phyloP scores from a whole-genome alignment of 805 yeast species.

The Metschnikowia noctiluminum region DNA sequence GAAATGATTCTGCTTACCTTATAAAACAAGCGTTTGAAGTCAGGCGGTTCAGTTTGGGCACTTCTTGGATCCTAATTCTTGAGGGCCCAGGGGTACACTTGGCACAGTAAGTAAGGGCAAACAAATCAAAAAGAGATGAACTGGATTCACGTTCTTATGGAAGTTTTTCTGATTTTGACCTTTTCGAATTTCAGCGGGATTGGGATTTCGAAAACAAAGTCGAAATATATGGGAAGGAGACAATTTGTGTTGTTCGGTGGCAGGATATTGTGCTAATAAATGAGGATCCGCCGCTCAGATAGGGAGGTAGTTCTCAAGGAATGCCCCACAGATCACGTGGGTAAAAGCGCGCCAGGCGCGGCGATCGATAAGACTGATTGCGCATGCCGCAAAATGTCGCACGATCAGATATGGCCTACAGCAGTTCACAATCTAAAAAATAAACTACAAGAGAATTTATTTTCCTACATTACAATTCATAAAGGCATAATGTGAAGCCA shows the following conservation, averaged over 20 bases:
- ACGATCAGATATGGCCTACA: too few relatives aligned
- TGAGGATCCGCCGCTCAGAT: constrained; percentile 5
- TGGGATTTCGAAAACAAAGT: neutral
- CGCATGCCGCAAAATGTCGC: too few relatives aligned
- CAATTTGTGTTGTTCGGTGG: neutral
- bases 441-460: neutral
- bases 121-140: too few relatives aligned
- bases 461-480: neutral
- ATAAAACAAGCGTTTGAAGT: too few relatives aligned
- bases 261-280: constrained; percentile 4
- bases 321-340: constrained; percentile 6
- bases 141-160: too few relatives aligned
- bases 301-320: constrained; percentile 7
- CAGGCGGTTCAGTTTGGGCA: too few relatives aligned
- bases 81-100: neutral
- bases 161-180: too few relatives aligned
- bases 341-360: neutral
- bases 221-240: neutral
- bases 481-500: neutral
- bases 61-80: too few relatives aligned
- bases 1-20: too few relatives aligned
- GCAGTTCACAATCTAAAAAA: neutral
- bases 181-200: too few relatives aligned
- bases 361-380: neutral
- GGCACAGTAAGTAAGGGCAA: neutral